Evolutionary conservation across 352 stramenopile species (phyloP).

Genomic region (Pythium monospermum): DNA sequence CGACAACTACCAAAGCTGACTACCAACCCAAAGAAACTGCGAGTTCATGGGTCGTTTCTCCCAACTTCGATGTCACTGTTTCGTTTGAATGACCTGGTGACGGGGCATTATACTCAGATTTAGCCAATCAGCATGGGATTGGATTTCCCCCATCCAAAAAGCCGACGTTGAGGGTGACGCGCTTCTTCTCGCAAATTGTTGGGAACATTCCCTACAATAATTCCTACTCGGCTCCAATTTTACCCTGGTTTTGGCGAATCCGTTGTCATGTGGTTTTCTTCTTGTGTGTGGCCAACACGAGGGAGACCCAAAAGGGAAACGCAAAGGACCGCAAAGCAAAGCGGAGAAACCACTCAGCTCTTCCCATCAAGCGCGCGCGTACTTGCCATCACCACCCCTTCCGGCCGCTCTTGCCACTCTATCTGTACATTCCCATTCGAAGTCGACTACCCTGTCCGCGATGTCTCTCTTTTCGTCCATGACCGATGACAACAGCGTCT

Average conservation of each 20-base stretch:
- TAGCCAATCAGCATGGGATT: background rate
- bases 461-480: slow-evolving; percentile 87
- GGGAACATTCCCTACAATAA: background rate
- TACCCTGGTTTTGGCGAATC: too few relatives aligned
- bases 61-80: background rate
- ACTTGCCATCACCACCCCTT: background rate
- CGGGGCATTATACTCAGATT: too few relatives aligned
- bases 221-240: background rate
- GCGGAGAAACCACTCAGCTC: background rate
- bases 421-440: background rate
- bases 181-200: background rate
- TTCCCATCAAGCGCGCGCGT: too few relatives aligned
- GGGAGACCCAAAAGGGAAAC: too few relatives aligned
- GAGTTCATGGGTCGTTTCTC: background rate
- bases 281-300: background rate
- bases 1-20: too few relatives aligned
- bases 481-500: slow-evolving; percentile 75
- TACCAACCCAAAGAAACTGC: too few relatives aligned
- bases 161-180: background rate
- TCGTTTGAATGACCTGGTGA: too few relatives aligned
- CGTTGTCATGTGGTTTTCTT: background rate
- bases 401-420: background rate
- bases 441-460: background rate
- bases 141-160: background rate
- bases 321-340: too few relatives aligned